Base-by-base conservation (phyloP, 768 basidiomycete genomes). In the Rickenella mellea region DNA sequence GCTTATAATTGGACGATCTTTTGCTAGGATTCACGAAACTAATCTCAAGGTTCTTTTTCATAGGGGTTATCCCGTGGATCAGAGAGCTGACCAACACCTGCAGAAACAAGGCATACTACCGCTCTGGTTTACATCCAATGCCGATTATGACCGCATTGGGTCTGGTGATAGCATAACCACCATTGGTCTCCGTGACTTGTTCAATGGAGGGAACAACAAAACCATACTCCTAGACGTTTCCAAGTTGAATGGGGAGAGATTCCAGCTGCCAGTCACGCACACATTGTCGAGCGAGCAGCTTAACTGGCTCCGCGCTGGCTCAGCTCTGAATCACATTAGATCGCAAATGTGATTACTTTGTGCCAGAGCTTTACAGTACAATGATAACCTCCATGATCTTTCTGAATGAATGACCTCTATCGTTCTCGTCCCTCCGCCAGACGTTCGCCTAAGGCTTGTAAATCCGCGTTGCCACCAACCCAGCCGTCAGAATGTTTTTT, bases 61-160 rank as follows among this genome's bases (percentile, higher is more conserved):
- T 9, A 6, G 24, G 22, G 10, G 26, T 5, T 31, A 12, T 43
- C 19, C 33, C 8, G 10, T 21, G 30, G 19, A 12, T 27, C 14
- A 25, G 19, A 32, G 32, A 20, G 36, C 45, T 48, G 31, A 45
- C 46, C 46, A 22, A 51, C 30, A 28, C 22, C 33, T 55, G 19
- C 58, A 93, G 88, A 99, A 99, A 77, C 96, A 99, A 76, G 96
- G 96, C 26, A 69, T 99, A 39, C 72, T 99, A 15, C 96, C 96
- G 11, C 69, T 98, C n/a, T 96, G 91, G 83, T 89, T 98, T 55
- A 74, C 65, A 6, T 74, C 96, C 60, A 88, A 88, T 60, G 61
- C 67, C 6, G 92, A 97, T 64, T 98, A 99, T 61, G 61, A 67
- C 38, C 78, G 74, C 35, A 90, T 99, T 52, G 80, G 77, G 8